Conservation (phyloP, 1,284 basidiomycete genomes). For the Filobasidium uniguttulatum region DNA sequence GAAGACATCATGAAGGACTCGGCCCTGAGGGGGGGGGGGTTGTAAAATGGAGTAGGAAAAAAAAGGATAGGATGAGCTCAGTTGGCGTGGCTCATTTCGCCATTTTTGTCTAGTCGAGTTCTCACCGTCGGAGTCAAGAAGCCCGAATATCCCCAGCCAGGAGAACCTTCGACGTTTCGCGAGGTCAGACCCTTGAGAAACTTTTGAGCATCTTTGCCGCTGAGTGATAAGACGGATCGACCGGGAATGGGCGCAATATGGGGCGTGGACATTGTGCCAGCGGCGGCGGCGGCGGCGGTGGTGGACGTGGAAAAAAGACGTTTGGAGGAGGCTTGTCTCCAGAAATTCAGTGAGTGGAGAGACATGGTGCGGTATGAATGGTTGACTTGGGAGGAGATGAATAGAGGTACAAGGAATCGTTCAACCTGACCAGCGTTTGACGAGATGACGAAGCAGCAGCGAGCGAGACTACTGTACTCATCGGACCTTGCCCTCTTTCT, state of each 20-base stretch:
- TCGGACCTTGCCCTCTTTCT: too few species aligned
- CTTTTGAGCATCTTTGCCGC: constrained; percentile 65
- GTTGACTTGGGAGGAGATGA: too few species aligned
- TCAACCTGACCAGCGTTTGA: too few species aligned
- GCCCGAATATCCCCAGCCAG: constrained; percentile 57
- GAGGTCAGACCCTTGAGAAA: constrained; percentile 78
- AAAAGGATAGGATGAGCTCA: background rate
- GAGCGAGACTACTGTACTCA: too few species aligned
- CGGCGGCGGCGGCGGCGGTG: background rate
- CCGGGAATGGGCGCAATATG: constrained; percentile 24
- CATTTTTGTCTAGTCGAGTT: constrained; percentile 4
- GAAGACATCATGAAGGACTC: constrained; percentile 78
- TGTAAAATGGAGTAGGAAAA: constrained; percentile 6
- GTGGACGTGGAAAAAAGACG: too few species aligned
- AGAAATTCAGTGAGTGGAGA: too few species aligned
- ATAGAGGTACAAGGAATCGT: too few species aligned
- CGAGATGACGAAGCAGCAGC: too few species aligned
- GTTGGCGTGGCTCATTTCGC: too few species aligned
- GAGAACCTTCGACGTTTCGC: constrained; percentile 44
- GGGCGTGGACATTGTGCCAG: too few species aligned
- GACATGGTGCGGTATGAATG: too few species aligned
- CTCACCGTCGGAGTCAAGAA: constrained; percentile 76
- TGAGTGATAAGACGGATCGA: constrained; percentile 56
- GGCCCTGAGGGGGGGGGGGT: constrained; percentile 46
- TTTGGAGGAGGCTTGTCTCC: too few species aligned